Evolutionary conservation across 2,329 filamentous ascomycete species (phyloP), one percentile per base, ranked within the genome.

Genomic region (Endocalyx cinctus): DNA sequence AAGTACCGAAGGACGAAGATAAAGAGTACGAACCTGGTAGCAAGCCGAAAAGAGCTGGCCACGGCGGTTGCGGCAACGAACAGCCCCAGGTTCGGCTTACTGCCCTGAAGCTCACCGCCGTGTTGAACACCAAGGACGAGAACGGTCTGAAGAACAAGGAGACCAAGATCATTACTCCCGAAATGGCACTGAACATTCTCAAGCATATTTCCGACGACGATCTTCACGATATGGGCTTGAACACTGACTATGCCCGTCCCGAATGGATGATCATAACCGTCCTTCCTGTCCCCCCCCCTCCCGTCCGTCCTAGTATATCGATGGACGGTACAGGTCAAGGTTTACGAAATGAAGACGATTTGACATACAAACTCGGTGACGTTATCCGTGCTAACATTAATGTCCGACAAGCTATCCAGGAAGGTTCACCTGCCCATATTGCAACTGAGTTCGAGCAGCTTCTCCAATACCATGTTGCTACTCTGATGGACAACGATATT

Each of bases 401-500:
- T 51, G 89, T 98, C 36, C 82, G 86, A 48, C 83, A 92, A 48
- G 92, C 88, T 39, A 87, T 94, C 52, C 79, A 86, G 38, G 88
- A 96, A 60, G 92, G 92, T 37, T 89, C 89, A 4, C 88, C 92
- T 1, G 82, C 86, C 44, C 92, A 98, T 62, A 87, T 97, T 46
- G 79, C 88, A 12, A 77, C 81, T 38, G 92, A 98, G 52, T 97
- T 96, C 38, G 87, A 95, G 61, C 80, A 83, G 43, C 69, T 98
- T 19, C 70, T 99, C 23, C 94, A 99, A 57, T 99, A 95, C 57
- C 94, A 98, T 55, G 89, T 98, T 39, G 94, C 94, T 27, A 98
- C 94, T 1, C 94, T 96, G 64, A 98, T 99, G 94, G 92, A 98
- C 64, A 99, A 98, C 53, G 90, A 98, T 59, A 96, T 97, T 63